Evolutionary conservation across 2,329 filamentous ascomycete species (phyloP), one percentile per base, ranked within the genome.

Genomic region (Fusarium albosuccineum): DNA sequence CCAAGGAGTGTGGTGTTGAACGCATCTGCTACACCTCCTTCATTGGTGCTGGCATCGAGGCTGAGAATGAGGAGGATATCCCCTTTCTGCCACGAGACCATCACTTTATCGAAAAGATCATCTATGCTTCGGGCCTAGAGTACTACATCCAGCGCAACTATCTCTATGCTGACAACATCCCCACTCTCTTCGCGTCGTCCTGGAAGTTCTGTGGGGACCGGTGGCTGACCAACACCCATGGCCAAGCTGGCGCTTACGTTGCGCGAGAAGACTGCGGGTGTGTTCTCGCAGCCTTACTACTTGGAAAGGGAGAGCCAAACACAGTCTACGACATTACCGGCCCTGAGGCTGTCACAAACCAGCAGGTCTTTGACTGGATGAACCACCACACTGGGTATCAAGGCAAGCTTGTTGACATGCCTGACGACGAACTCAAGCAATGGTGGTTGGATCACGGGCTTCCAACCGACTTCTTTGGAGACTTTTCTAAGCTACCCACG

Each of bases 21-120:
- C 57, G 70, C 9, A 51, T 73, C 8, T 73, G 70, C 45, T 73
- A 73, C 14, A 73, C 70, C 1, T 73, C 70, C 1, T 73, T 73
- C 9, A 30, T 71, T 0, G 70, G 70, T 8, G 70, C 68, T 1
- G 70, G 70, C 0, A 71, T 73, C 1, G 61, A 73, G 11, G 68
- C 68, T 2, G 66, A 70, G 34, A 73, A 67, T 1, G 70, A 73
- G 14, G 66, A 71, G n/a, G 70, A 71, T 5, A 71, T 73, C 17
- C 70, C 70, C 5, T 73, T 73, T 27, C 53, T 73, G 1, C 70
- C 70, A 2, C 55, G 70, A 5, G 70, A 73, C 5, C 70, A 73
- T 9, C 70, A 72, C 16, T 67, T 62, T 39, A 73, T 73, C 6
- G 70, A 72, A 4, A 50, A 63, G 17, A 68, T 68, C 1, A 68